A percentile compares a stretch with the other conserved stretches of the same genome.
phyloP scores from a whole-genome alignment of 1,284 basidiomycete species.

The Naganishia liquefaciens region DNA sequence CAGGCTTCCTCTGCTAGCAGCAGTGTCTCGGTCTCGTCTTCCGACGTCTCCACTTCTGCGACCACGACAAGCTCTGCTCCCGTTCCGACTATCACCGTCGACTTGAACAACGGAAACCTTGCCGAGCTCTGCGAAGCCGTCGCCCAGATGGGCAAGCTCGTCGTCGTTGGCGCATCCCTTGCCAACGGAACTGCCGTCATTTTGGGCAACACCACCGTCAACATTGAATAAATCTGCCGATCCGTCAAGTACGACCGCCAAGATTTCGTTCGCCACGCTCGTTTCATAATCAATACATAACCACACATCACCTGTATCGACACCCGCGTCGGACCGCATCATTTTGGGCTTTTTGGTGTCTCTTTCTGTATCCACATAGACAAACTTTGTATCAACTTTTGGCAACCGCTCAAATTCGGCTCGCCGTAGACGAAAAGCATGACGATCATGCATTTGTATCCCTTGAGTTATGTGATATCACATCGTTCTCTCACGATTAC shows the following conservation, averaged over 20 bases:
- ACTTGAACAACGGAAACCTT: conserved; percentile 67
- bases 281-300: conserved; percentile 17
- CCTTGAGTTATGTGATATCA: conserved; percentile 20
- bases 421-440: conserved; percentile 12
- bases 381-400: conserved; percentile 23
- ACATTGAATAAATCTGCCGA: conserved; percentile 7
- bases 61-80: conserved; percentile 23
- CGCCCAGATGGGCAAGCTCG: conserved; percentile 70
- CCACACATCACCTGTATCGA: conserved; percentile 3
- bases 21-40: conserved; percentile 26
- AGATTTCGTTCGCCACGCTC: conserved; percentile 10
- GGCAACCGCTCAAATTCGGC: not conserved
- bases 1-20: conserved; percentile 29
- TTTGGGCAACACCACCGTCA: conserved; percentile 12
- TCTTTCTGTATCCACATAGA: conserved; percentile 18
- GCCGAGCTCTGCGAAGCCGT: conserved; percentile 99
- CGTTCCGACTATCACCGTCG: conserved; percentile 44
- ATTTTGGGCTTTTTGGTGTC: conserved; percentile 19
- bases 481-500: not conserved
- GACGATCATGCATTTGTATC: conserved; percentile 27
- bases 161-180: conserved; percentile 41
- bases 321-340: conserved; percentile 10
- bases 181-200: conserved; percentile 19
- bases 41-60: conserved; percentile 11
- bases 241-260: no score